phyloP scores from a whole-genome alignment of 192 early-diverging fungal species.

The Spizellomyces sp. region DNA sequence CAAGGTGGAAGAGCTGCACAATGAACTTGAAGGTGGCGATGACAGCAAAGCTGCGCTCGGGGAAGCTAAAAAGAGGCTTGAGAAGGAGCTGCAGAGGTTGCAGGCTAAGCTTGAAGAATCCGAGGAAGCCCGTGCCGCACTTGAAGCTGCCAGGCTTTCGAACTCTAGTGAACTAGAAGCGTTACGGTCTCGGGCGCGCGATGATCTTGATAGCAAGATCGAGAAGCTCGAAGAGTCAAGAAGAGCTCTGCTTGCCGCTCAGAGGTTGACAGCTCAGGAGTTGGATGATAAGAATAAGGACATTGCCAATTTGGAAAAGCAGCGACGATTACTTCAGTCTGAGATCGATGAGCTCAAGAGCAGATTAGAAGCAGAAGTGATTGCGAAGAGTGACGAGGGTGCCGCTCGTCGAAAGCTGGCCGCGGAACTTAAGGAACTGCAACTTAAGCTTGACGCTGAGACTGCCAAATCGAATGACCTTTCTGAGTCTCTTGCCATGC shows the following conservation, averaged over 20 bases:
- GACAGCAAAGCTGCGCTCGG: constrained; percentile 63
- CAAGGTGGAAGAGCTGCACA: constrained; percentile 67
- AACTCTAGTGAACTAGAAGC: constrained; percentile 56
- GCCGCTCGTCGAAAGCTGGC: constrained; percentile 57
- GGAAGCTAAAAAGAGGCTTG: constrained; percentile 64
- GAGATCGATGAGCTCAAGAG: constrained; percentile 67
- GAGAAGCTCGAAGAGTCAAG: constrained; percentile 81
- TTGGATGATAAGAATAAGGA: constrained; percentile 78
- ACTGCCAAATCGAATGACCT: constrained; percentile 60
- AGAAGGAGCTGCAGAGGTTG: constrained; percentile 59
- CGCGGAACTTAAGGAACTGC: constrained; percentile 63
- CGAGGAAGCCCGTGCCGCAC: constrained; percentile 54
- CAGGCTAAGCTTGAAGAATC: constrained; percentile 57
- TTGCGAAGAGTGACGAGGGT: constrained; percentile 65
- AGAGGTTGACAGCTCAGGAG: constrained; percentile 75
- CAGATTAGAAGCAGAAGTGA: constrained; percentile 64
- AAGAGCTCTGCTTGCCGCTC: constrained; percentile 74
- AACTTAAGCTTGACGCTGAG: constrained; percentile 65
- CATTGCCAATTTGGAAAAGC: constrained; percentile 68
- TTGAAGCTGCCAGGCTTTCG: constrained; percentile 52
- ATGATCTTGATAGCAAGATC: constrained; percentile 73
- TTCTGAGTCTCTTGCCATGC: constrained; percentile 53
- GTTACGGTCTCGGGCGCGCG: constrained; percentile 57
- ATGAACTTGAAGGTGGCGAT: constrained; percentile 70
- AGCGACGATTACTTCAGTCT: constrained; percentile 57